These are phyloP conservation scores for Castanea mollissima DNA, from an alignment of 306 rosid genomes.

Conservation along the genomic window DNA sequence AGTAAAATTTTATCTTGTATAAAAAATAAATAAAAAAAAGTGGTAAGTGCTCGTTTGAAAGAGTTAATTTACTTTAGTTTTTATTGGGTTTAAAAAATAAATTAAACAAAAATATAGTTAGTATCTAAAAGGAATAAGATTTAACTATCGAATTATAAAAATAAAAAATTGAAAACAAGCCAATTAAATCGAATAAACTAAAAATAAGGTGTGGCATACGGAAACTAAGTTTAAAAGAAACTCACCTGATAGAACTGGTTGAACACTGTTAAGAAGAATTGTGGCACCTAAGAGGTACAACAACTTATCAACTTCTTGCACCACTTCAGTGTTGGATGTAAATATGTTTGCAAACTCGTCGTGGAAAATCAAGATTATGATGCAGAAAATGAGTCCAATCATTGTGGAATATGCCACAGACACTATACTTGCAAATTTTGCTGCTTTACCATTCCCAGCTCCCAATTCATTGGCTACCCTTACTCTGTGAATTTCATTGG, in stretches of 20 bases:
- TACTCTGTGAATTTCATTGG: conserved; percentile 32
- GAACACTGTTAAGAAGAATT: conserved; percentile 67
- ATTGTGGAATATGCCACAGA: conserved; percentile 47
- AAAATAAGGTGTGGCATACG: too few relatives aligned
- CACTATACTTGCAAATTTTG: conserved; percentile 56
- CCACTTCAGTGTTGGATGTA: conserved; percentile 45
- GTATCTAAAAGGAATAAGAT: too few relatives aligned
- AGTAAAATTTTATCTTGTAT: too few relatives aligned
- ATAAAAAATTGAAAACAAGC: too few relatives aligned
- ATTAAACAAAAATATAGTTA: too few relatives aligned
- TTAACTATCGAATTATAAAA: too few relatives aligned
- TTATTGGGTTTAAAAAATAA: too few relatives aligned
- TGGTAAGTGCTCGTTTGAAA: too few relatives aligned
- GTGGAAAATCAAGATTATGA: conserved; percentile 34
- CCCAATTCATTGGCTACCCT: conserved; percentile 77
- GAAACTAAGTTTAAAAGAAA: background rate
- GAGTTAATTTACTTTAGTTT: too few relatives aligned
- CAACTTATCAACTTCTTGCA: conserved; percentile 45
- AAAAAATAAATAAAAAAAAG: too few relatives aligned
- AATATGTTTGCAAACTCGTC: conserved; percentile 49
- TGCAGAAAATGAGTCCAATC: conserved; percentile 48
- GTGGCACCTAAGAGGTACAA: conserved; percentile 48
- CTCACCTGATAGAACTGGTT: conserved; percentile 64
- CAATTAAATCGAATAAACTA: too few relatives aligned
- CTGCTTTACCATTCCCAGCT: conserved; percentile 64